Base-by-base conservation (phyloP, 768 basidiomycete species). In the Dendrothele bispora region DNA sequence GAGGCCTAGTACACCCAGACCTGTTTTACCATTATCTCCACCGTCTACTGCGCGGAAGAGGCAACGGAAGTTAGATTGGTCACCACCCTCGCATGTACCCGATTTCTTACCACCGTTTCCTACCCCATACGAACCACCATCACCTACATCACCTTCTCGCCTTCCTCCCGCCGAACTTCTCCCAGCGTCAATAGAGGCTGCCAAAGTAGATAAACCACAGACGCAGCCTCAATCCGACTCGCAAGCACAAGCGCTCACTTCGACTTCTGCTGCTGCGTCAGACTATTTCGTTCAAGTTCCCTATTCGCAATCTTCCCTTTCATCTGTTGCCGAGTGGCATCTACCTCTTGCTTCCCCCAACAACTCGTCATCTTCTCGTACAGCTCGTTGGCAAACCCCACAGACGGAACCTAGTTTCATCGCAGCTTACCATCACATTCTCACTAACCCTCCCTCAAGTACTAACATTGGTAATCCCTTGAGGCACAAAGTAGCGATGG, bases 401-500 rank as follows among this genome's bases (percentile, higher is more conserved):
- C 79, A 78, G 53, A 76, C 77, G 6, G 83, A 87, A 52, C 84
- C 77, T 2, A 73, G 86, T 1, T 76, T 90, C 25, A 62, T 87
- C 35, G 69, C 72, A 11, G 88, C 85, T 5, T 90, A 88, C 58
- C 89, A 88, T 53, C 83, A 90, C 54, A 84, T 89, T 50, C 75
- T 89, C 41, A 88, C 84, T 0, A 81, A 89, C 54, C 84, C 85
- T 1, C 78, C 83, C 0, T 68, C 73, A 0, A 69, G 70, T 5
- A 61, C 15, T 5, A 43, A 26, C 17, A 56, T 77, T 8, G 66
- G 80, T 3, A 87, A 80, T 44, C 81, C 83, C 25, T 67, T 80
- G 4, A 78, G 85, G 36, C 88, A 91, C 66, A 83, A 81, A 58
- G 82, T 90, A n/a, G 83, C 86, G 4, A 81, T 90, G 77, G 74